Conservation (phyloP, 2,329 filamentous ascomycete species). For the Teratosphaeria epicoccoides region DNA sequence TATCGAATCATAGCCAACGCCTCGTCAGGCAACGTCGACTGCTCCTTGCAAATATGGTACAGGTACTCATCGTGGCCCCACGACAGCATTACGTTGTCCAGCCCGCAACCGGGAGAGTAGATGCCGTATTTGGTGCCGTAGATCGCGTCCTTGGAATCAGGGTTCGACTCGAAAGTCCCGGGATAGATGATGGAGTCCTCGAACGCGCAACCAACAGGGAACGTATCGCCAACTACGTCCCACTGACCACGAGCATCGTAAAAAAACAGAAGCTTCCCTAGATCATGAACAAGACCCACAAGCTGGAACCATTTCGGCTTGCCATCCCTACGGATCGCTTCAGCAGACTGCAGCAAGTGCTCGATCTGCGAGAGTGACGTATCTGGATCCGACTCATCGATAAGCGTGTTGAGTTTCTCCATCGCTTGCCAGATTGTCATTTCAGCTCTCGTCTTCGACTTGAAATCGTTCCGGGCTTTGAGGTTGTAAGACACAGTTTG, state of each 20-base stretch:
- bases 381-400: conserved; percentile 86
- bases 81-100: conserved; percentile 79
- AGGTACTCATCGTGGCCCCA: conserved; percentile 88
- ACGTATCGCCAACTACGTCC: conserved; percentile 85
- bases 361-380: conserved; percentile 80
- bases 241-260: conserved; percentile 79
- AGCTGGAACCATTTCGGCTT: conserved; percentile 77
- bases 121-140: conserved; percentile 71
- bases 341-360: conserved; percentile 77
- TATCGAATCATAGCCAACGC: conserved; percentile 87
- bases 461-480: conserved; percentile 61
- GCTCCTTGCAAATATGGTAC: conserved; percentile 76
- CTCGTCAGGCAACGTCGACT: conserved; percentile 67
- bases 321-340: conserved; percentile 77
- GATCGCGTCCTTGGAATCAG: conserved; percentile 58
- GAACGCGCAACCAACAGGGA: conserved; percentile 67
- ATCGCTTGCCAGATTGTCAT: conserved; percentile 89
- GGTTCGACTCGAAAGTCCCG: conserved; percentile 65
- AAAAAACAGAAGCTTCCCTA: conserved; percentile 72
- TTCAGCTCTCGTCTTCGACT: conserved; percentile 55
- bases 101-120: conserved; percentile 65
- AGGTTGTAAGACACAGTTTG: conserved; percentile 80
- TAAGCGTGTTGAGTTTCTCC: conserved; percentile 81
- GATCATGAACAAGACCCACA: conserved; percentile 65
- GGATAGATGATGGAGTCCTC: conserved; percentile 64